phyloP scores from a whole-genome alignment of 1,139 yeast species.

The Nadsonia starkeyi-henricii region DNA sequence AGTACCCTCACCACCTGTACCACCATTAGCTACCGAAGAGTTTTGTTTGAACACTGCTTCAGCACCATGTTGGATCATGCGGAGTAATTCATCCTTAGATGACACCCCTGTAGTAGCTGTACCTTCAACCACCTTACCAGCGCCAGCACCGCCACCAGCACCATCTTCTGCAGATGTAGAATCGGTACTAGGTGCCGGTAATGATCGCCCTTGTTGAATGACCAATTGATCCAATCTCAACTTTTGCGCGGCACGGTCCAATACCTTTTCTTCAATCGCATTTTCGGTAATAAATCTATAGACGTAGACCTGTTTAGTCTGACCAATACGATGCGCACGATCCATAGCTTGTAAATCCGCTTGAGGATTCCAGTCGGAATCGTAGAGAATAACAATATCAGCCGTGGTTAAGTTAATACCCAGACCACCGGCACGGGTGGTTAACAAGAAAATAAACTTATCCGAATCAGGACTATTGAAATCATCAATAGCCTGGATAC shows the following conservation, averaged over 20 bases:
- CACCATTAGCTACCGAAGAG: slow-evolving; percentile 8
- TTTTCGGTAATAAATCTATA: slow-evolving; percentile 87
- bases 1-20: slow-evolving; percentile 18
- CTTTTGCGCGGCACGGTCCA: slow-evolving; percentile 93
- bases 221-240: slow-evolving; percentile 85
- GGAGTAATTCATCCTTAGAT: slow-evolving; percentile 70
- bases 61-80: slow-evolving; percentile 97
- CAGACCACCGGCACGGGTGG: slow-evolving; percentile 97
- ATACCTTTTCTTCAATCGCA: slow-evolving; percentile 90
- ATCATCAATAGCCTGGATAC: slow-evolving; percentile 85
- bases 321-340: slow-evolving; percentile 96
- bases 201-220: slow-evolving; percentile 79
- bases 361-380: slow-evolving; percentile 98
- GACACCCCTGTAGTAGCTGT: slow-evolving; percentile 34
- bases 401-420: slow-evolving; percentile 93
- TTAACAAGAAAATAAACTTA: slow-evolving; percentile 72
- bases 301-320: slow-evolving; percentile 87
- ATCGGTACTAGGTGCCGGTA: slow-evolving; percentile 19
- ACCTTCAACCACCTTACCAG: slow-evolving; percentile 17
- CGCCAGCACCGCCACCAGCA: too few relatives aligned
- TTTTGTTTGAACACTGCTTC: slow-evolving; percentile 52
- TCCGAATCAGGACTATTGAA: slow-evolving; percentile 72
- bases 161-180: too few relatives aligned
- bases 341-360: slow-evolving; percentile 99
- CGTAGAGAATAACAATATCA: slow-evolving; percentile 77